Evolutionary conservation across 805 yeast genomes (phyloP).

Genomic region (Wickerhamiella nectarea): DNA sequence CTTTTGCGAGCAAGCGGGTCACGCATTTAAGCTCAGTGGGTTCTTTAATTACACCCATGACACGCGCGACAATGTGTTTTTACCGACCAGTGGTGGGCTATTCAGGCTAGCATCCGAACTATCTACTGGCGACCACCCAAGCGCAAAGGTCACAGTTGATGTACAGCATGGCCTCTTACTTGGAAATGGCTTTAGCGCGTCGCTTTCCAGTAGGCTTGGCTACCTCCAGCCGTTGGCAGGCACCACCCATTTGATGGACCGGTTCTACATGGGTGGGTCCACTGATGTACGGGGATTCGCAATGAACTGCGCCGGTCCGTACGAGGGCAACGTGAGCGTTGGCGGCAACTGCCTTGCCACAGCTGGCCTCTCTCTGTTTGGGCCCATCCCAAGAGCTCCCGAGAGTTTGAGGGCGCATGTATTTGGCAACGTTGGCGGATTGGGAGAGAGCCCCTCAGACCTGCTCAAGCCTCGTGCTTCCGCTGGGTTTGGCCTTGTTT

Average conservation of each 20-base stretch:
- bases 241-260: constrained; percentile 52
- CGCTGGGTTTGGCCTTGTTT: constrained; percentile 46
- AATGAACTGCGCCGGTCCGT: constrained; percentile 52
- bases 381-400: constrained; percentile 42
- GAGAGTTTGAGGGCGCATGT: constrained; percentile 49
- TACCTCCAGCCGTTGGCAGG: constrained; percentile 13
- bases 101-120: constrained; percentile 35
- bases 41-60: constrained; percentile 33
- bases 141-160: constrained; percentile 27
- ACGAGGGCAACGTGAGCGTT: constrained; percentile 38
- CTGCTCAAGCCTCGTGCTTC: constrained; percentile 34
- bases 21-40: constrained; percentile 44
- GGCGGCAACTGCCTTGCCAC: constrained; percentile 58
- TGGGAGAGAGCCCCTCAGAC: constrained; percentile 19
- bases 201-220: constrained; percentile 16
- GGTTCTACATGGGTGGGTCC: constrained; percentile 74
- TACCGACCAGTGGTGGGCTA: constrained; percentile 36
- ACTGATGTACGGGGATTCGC: constrained; percentile 59
- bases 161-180: constrained; percentile 24
- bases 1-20: constrained; percentile 46
- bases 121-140: constrained; percentile 28
- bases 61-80: constrained; percentile 30
- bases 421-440: constrained; percentile 53
- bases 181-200: constrained; percentile 6
- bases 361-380: constrained; percentile 43